Base-by-base conservation (phyloP, 2,329 filamentous ascomycete genomes). In the Cytospora leucostoma region DNA sequence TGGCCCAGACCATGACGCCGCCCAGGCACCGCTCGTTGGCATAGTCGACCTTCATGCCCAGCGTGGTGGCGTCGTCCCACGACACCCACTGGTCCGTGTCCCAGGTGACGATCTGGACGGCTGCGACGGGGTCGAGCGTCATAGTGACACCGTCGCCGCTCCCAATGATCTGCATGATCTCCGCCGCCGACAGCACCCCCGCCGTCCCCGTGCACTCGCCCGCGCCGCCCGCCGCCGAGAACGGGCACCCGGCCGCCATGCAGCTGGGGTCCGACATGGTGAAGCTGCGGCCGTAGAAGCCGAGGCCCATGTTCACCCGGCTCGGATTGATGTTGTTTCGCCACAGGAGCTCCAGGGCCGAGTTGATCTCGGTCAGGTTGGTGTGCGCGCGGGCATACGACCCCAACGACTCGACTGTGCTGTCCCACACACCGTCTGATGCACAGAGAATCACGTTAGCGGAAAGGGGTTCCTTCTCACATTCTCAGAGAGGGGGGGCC, bases 101-200 rank as follows among this genome's bases (percentile, higher is more conserved):
- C n/a, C n/a, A n/a, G n/a, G n/a, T n/a, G n/a, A n/a, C n/a, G n/a
- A n/a, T n/a, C n/a, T n/a, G n/a, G n/a, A n/a, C n/a, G n/a, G n/a
- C n/a, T n/a, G n/a, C n/a, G n/a, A n/a, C n/a, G n/a, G n/a, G n/a
- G n/a, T n/a, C n/a, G n/a, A n/a, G n/a, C n/a, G n/a, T n/a, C n/a
- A n/a, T n/a, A n/a, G n/a, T n/a, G n/a, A n/a, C n/a, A n/a, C n/a
- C n/a, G n/a, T n/a, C n/a, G n/a, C n/a, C n/a, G n/a, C n/a, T n/a
- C n/a, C n/a, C n/a, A n/a, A 72, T 67, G 66, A 78, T 74, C 10
- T 73, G 69, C 2, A 67, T 10, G 53, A 80, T 76, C 69, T 80
- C 78, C 2, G 73, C 72, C 55, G 78, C 68, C 2, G 76, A 67
- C 7, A 80, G 71, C 60, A 78, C 78, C 2, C 78, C 78, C 0